Evolutionary conservation across 129 eudicot genomes (phyloP), one percentile per base, ranked within the genome.

Genomic region (Flaveria sonorensis): DNA sequence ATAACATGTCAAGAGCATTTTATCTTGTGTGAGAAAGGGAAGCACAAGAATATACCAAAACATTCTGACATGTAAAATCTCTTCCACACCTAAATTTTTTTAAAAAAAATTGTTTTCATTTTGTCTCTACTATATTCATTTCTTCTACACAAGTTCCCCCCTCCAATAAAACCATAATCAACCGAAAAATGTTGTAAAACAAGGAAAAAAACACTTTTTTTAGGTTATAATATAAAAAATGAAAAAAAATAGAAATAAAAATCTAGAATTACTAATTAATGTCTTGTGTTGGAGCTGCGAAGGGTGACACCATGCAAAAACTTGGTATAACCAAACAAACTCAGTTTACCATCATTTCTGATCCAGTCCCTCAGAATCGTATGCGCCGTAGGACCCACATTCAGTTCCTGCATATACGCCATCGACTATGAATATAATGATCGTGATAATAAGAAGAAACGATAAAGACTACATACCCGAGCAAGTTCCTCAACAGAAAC

Each of bases 281-380:
- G 98, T 87, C 98, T 92, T 79, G 91, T 86, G 81, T 86, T 86
- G 79, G 96, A 77, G 79, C 96, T 92, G 23, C 96, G 96, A 73
- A 90, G 85, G 6, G 98, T 93, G 59, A 93, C 89, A 14, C 98
- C 98, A 81, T 93, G 96, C 90, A 93, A 90, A 90, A 93, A 90
- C 84, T 87, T 90, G 83, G 97, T 87, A 79, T 90, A 93, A 18
- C 97, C 98, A 71, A 88, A 81, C 76, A 90, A 81, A 83, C 89
- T 93, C 53, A 93, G 90, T 72, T 93, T 93, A 68, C 96, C 92
- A 55, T 93, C 92, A 47, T 71, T 79, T 82, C 91, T 82, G 47
- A 88, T 81, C 98, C 98, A 93, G 47, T 93, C 98, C 68, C 73
- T 93, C 40, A 90, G 85, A 23, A 90, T 82, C 21, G 92, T 70